Evolutionary conservation across 768 basidiomycete genomes (phyloP), one percentile per base, ranked within the genome.

Genomic region (Lentinula guzmanii): DNA sequence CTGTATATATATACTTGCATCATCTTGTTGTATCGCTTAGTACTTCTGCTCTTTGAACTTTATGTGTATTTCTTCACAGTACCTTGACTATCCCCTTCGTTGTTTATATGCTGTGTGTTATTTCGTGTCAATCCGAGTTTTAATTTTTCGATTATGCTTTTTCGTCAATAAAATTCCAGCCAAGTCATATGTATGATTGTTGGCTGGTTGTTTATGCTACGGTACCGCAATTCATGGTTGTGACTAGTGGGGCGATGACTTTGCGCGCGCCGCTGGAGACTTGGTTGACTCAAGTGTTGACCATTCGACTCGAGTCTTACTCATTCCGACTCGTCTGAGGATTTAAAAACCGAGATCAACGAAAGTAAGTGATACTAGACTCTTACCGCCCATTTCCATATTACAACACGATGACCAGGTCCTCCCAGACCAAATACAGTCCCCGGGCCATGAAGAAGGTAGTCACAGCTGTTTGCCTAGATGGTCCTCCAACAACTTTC

Each of bases 371-470:
- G 10, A 28, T 35, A 15, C 15, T n/a, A 15, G 6, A 33, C 28
- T 4, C n/a, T 13, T n/a, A 15, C 52, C 11, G 31, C 52, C 33
- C 37, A 21, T 37, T 4, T 13, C 9, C 21, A 31, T 43, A 43
- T n/a, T 2, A 42, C 13, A 11, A 43, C 13, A 59, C 28, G n/a
- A 59, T 59, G 58, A 50, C 58, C 28, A 59, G 58, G 15, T 59
- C 58, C 9, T 45, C 33, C 5, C 43, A 46, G 24, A 37, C 24
- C 13, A 33, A 51, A 59, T 48, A 37, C 10, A 35, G 33, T 28
- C 58, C 45, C 28, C 28, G 46, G 13, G 46, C 33, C 37, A 16
- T 41, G 18, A 59, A 59, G 46, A 59, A 59, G 46, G 58, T 59
- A 5, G 34, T 37, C 4, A 18, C 39, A 34, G 11, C 9, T 43